Evolutionary conservation across 1,139 yeast species (phyloP).

Genomic region (Geotrichum macrosporum): DNA sequence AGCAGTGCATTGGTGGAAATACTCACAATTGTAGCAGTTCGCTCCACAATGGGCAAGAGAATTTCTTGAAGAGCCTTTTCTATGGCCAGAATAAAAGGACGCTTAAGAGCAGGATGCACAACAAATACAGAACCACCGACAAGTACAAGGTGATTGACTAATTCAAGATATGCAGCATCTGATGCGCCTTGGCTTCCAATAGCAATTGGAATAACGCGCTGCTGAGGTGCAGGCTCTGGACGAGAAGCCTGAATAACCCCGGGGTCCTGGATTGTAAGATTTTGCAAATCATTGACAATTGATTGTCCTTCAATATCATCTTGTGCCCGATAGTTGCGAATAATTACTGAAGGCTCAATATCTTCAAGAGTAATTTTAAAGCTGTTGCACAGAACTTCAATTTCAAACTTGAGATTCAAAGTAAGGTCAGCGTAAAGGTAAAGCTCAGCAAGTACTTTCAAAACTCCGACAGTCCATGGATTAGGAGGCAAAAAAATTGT

Average conservation of each 20-base stretch:
- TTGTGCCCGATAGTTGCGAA: constrained; percentile 48
- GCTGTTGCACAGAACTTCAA: constrained; percentile 83
- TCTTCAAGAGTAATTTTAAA: constrained; percentile 56
- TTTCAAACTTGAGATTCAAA: constrained; percentile 83
- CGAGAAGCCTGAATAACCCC: background rate
- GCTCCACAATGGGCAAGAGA: constrained; percentile 81
- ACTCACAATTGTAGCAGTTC: constrained; percentile 85
- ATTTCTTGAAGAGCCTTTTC: constrained; percentile 87
- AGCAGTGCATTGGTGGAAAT: constrained; percentile 82
- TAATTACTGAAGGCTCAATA: constrained; percentile 58
- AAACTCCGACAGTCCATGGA: constrained; percentile 85
- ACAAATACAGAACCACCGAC: constrained; percentile 71
- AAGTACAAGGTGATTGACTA: constrained; percentile 36
- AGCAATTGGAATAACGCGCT: background rate
- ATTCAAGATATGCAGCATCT: constrained; percentile 22
- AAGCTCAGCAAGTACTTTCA: constrained; percentile 74
- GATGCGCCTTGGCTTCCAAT: background rate
- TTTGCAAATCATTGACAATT: constrained; percentile 10
- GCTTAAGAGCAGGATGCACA: constrained; percentile 67
- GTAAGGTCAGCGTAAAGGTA: constrained; percentile 79
- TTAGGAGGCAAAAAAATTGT: constrained; percentile 77
- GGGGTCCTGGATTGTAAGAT: constrained; percentile 12
- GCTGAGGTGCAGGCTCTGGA: background rate
- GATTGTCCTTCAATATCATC: constrained; percentile 23
- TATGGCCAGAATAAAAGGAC: constrained; percentile 77